phyloP scores from a whole-genome alignment of 768 basidiomycete species.

The Suillus plorans region DNA sequence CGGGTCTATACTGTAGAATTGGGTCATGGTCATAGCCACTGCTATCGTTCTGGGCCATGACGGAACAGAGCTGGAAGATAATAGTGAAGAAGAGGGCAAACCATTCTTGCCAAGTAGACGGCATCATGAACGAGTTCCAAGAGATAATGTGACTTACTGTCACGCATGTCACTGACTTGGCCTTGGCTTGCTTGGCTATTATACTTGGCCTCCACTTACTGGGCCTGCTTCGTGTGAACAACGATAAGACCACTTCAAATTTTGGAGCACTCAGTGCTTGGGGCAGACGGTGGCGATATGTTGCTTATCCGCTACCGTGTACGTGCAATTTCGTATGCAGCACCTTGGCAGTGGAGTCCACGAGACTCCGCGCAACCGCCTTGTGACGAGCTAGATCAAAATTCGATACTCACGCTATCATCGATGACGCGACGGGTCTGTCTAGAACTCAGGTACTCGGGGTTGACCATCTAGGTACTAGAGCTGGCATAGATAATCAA shows the following conservation, averaged over 20 bases:
- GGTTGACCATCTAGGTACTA: background rate
- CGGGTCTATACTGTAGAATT: constrained; percentile 73
- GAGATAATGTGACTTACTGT: background rate
- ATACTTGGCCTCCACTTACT: background rate
- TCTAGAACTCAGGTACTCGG: too few species aligned
- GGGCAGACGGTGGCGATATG: background rate
- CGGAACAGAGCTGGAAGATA: constrained; percentile 9
- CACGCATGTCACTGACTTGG: background rate
- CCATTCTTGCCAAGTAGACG: background rate
- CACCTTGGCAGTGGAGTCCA: background rate
- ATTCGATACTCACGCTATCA: background rate
- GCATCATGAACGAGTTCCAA: background rate
- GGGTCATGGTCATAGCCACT: constrained; percentile 51
- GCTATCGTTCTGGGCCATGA: constrained; percentile 22
- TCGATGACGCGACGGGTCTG: too few species aligned
- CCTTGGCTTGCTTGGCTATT: constrained; percentile 3
- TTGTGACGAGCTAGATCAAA: background rate
- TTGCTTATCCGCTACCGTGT: background rate
- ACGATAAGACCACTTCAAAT: background rate
- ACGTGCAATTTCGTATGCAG: background rate
- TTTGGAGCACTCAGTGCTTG: background rate
- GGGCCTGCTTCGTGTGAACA: background rate
- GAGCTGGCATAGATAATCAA: too few species aligned
- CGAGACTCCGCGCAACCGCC: background rate
- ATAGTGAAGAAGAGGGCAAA: constrained; percentile 8